Conservation (phyloP, 345 rosid species). For the Sonneratia alba region DNA sequence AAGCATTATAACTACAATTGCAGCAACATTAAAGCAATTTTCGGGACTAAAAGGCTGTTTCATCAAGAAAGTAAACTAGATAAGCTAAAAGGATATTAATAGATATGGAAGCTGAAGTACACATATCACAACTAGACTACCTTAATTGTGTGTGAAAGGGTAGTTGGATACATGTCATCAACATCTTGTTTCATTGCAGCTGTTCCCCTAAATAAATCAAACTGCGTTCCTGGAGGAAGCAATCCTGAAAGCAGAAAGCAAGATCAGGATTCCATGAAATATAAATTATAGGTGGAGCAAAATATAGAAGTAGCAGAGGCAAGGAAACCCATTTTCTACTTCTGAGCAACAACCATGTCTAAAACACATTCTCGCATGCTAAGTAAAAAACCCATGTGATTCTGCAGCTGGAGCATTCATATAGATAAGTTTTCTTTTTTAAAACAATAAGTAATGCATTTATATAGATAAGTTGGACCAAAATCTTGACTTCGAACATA, state of each 20-base stretch:
- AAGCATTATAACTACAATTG: not conserved
- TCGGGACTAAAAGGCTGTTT: not conserved
- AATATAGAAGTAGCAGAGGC: not conserved
- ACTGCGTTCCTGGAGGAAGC: slow-evolving; percentile 97
- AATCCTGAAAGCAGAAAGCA: slow-evolving; percentile 40
- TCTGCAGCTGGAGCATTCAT: not conserved
- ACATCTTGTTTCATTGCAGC: slow-evolving; percentile 98
- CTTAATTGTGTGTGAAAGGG: slow-evolving; percentile 73
- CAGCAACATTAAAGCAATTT: not conserved
- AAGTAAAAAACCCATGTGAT: not conserved
- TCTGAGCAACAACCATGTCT: not conserved
- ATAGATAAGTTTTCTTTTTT: not conserved
- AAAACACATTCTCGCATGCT: not conserved
- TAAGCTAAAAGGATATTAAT: not conserved
- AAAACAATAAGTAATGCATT: too few species aligned
- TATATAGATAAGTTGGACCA: too few species aligned
- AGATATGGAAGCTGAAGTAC: not conserved
- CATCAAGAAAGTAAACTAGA: not conserved
- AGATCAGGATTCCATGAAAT: not conserved
- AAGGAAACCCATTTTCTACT: not conserved
- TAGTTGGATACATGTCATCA: slow-evolving; percentile 80
- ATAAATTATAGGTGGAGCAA: not conserved
- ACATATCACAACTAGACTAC: slow-evolving; percentile 19
- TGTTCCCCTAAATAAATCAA: slow-evolving; percentile 91
- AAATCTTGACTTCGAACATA: too few species aligned